phyloP scores from a whole-genome alignment of 1,284 basidiomycete species.

The Malassezia pachydermatis region DNA sequence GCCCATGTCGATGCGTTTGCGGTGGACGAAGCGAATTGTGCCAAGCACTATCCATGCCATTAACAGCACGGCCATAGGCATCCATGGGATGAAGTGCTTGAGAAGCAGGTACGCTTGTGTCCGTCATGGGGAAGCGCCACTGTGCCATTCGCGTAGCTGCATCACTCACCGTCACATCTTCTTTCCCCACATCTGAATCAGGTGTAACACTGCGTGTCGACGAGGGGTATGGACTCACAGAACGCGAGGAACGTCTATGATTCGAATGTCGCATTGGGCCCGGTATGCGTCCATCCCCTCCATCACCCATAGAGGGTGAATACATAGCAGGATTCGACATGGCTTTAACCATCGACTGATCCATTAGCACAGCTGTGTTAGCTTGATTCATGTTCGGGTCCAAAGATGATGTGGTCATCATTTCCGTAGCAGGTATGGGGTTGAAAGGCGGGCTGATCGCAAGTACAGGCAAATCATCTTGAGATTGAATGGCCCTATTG shows the following conservation, averaged over 20 bases:
- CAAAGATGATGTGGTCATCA: too few relatives aligned
- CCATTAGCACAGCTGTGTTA: too few relatives aligned
- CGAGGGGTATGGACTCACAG: constrained; percentile 12
- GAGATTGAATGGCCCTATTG: too few relatives aligned
- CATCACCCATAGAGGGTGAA: background rate
- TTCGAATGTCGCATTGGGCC: constrained; percentile 6
- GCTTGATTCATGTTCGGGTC: too few relatives aligned
- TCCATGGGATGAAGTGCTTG: constrained; percentile 14
- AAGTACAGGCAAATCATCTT: too few relatives aligned
- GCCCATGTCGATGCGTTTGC: background rate
- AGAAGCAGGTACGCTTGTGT: too few relatives aligned
- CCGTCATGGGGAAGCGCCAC: constrained; percentile 14
- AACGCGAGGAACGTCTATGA: constrained; percentile 1
- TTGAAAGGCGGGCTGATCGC: too few relatives aligned
- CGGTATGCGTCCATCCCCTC: background rate
- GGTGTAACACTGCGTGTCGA: constrained; percentile 9
- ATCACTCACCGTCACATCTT: background rate
- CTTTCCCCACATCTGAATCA: constrained; percentile 2
- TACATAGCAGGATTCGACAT: background rate
- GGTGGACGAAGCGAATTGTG: background rate
- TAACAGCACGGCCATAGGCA: constrained; percentile 1
- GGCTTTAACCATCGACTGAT: background rate
- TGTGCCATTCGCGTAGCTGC: constrained; percentile 6
- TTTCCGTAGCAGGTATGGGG: too few relatives aligned
- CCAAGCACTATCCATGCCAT: background rate